phyloP scores from a whole-genome alignment of 2,329 filamentous ascomycete species.

The Alternaria sp. region DNA sequence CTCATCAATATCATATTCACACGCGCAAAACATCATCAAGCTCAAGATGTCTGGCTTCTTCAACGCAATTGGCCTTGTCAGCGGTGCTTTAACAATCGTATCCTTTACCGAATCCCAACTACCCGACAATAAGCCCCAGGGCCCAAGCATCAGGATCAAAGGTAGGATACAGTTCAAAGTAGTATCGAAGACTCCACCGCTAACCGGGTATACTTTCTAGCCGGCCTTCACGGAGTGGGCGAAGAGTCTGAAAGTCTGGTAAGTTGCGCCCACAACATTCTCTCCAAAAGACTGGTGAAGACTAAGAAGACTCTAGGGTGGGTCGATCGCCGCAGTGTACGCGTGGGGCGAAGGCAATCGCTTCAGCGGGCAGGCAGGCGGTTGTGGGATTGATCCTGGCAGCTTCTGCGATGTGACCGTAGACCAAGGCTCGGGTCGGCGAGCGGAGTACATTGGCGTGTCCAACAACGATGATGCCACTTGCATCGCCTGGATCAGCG shows the following conservation, averaged over 20 bases:
- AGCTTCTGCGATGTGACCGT: background rate
- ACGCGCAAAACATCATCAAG: no score
- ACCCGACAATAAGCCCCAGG: background rate
- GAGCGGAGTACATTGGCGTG: background rate
- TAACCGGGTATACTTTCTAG: background rate
- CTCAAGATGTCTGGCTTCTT: no score
- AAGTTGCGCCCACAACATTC: background rate
- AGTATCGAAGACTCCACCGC: background rate
- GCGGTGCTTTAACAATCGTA: no score
- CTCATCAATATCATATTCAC: no score
- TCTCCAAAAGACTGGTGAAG: background rate
- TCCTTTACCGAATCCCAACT: no score
- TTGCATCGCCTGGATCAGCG: conserved; percentile 16
- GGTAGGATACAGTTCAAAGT: background rate
- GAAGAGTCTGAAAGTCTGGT: background rate
- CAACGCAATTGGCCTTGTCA: no score
- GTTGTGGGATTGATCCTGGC: background rate
- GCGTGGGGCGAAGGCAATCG: background rate
- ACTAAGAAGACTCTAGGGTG: background rate
- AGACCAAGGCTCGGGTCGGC: background rate
- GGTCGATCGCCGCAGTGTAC: background rate
- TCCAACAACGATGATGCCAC: background rate
- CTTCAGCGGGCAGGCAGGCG: background rate
- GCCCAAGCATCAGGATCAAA: background rate
- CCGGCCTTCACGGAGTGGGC: background rate